Evolutionary conservation across 305 asterid genomes (phyloP).

Genomic region (Galium porrigens): DNA sequence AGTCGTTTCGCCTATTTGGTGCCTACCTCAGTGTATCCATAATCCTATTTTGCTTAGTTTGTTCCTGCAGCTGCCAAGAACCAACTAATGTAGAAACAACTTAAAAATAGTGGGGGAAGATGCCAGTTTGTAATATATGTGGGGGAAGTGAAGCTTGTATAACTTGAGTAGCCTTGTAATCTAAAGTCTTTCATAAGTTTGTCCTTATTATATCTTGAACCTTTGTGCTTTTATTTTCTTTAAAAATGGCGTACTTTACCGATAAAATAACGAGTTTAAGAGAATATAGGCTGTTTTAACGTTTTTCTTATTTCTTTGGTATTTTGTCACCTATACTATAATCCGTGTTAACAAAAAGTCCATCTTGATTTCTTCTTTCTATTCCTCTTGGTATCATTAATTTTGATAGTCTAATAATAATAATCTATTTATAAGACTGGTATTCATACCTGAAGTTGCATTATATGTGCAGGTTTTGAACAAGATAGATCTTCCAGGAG

Average conservation of each 20-base stretch:
- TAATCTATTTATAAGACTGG: not conserved
- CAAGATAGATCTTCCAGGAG: slow-evolving; percentile 99
- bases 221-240: not conserved
- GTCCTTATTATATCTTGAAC: too few relatives aligned
- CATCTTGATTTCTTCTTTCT: not conserved
- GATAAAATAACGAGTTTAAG: not conserved
- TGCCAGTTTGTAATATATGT: not conserved
- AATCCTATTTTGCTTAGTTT: not conserved
- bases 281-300: not conserved
- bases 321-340: not conserved
- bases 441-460: slow-evolving; percentile 9
- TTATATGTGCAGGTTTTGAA: slow-evolving; percentile 62
- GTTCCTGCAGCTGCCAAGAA: slow-evolving; percentile 2
- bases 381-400: not conserved
- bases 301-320: not conserved
- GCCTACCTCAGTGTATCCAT: not conserved
- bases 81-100: not conserved
- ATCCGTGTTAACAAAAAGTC: not conserved
- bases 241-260: not conserved
- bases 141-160: not conserved
- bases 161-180: not conserved
- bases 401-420: not conserved
- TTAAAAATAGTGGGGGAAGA: not conserved
- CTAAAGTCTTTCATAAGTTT: not conserved
- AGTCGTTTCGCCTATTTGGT: not conserved